These are phyloP conservation scores for Aspergillus coremiiformis DNA, from an alignment of 495 filamentous ascomycete genomes.

Conservation along the genomic window DNA sequence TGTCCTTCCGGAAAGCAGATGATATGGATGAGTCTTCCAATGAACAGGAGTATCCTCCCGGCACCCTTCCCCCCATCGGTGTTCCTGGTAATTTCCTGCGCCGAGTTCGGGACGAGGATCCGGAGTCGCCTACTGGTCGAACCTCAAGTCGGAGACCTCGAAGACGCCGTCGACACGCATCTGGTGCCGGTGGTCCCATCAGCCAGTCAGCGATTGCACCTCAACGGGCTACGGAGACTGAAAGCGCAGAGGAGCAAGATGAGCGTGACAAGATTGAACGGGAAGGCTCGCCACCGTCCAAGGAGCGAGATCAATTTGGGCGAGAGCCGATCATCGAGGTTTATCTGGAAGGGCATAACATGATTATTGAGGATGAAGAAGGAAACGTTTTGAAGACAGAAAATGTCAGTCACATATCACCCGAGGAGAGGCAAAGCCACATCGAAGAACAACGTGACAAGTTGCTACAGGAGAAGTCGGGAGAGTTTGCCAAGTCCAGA, in stretches of 20 bases:
- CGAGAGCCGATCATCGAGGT: constrained; percentile 48
- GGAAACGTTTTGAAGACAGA: constrained; percentile 70
- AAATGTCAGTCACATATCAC: constrained; percentile 34
- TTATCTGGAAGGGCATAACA: constrained; percentile 75
- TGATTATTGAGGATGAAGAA: constrained; percentile 79
- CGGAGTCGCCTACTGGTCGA: constrained; percentile 43
- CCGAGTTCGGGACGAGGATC: constrained; percentile 71
- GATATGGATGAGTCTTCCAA: constrained; percentile 45
- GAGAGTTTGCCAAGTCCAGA: constrained; percentile 33
- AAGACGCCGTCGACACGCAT: constrained; percentile 62
- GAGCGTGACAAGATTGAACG: constrained; percentile 31
- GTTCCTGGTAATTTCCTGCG: constrained; percentile 76
- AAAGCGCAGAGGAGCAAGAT: constrained; percentile 31
- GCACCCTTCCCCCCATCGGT: constrained; percentile 69
- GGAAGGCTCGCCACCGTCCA: constrained; percentile 23
- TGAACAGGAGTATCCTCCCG: constrained; percentile 65
- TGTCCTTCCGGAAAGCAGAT: constrained; percentile 66
- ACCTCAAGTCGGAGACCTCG: constrained; percentile 55
- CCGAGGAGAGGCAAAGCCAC: constrained; percentile 42
- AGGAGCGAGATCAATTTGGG: constrained; percentile 29
- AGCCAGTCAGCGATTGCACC: constrained; percentile 86
- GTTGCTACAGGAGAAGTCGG: constrained; percentile 49
- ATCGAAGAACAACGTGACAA: constrained; percentile 52
- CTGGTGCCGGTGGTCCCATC: constrained; percentile 79
- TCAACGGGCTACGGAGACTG: constrained; percentile 39